Evolutionary conservation across 1,284 basidiomycete genomes (phyloP).

Genomic region (Bondarzewia mesenterica): DNA sequence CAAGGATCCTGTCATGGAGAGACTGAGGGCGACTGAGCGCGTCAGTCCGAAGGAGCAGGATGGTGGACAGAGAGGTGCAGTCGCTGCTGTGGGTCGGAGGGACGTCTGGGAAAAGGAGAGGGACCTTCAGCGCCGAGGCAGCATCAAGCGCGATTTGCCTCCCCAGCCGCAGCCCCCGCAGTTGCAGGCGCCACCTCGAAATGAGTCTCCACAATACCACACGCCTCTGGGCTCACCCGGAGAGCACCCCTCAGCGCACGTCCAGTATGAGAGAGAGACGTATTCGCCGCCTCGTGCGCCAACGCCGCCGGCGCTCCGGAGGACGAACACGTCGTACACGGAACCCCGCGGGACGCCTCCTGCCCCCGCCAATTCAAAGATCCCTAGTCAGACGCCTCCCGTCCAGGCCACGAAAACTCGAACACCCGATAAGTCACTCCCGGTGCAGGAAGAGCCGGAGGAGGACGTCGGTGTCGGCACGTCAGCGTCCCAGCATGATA

Average conservation of each 20-base stretch:
- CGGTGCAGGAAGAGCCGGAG: conserved; percentile 69
- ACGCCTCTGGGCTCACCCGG: conserved; percentile 41
- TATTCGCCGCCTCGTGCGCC: conserved; percentile 19
- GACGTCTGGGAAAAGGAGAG: conserved; percentile 31
- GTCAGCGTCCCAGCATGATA: conserved; percentile 25
- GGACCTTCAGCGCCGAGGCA: conserved; percentile 9
- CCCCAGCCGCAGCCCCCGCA: conserved; percentile 25
- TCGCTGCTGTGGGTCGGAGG: conserved; percentile 16
- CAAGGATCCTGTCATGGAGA: conserved; percentile 48
- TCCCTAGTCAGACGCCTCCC: conserved; percentile 50
- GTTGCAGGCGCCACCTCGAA: conserved; percentile 24
- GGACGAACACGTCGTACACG: conserved; percentile 22
- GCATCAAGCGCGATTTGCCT: conserved; percentile 10
- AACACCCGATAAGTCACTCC: conserved; percentile 66
- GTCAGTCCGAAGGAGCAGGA: conserved; percentile 46
- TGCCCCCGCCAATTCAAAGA: conserved; percentile 16
- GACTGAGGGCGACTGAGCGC: conserved; percentile 43
- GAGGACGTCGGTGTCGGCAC: conserved; percentile 40
- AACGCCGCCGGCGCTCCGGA: conserved; percentile 13
- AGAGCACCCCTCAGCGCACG: conserved; percentile 43
- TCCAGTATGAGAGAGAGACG: conserved; percentile 43
- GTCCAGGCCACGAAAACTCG: conserved; percentile 44
- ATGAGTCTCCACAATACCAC: conserved; percentile 42
- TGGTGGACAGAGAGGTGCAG: conserved; percentile 14
- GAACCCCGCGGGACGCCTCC: neutral